phyloP scores from a whole-genome alignment of 2,329 filamentous ascomycete genomes.

The Albophoma yamanashiensis region DNA sequence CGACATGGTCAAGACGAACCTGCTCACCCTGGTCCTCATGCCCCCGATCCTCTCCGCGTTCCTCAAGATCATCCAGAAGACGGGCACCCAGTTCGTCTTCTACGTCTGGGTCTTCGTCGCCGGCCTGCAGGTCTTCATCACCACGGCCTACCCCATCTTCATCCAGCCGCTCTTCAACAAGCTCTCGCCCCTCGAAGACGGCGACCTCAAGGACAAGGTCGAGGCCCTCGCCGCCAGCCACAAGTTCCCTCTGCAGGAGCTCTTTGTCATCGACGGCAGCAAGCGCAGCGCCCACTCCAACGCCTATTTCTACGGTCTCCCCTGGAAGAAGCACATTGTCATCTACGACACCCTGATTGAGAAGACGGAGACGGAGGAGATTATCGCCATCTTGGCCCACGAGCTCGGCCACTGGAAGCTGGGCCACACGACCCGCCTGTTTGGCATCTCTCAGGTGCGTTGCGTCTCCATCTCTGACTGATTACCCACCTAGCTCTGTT shows the following conservation, averaged over 20 bases:
- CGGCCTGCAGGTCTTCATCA: conserved; percentile 82
- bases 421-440: conserved; percentile 85
- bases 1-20: conserved; percentile 85
- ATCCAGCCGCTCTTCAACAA: conserved; percentile 98
- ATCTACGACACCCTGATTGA: conserved; percentile 97
- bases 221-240: conserved; percentile 75
- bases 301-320: conserved; percentile 91
- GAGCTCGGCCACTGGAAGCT: conserved; percentile 97
- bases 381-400: conserved; percentile 88
- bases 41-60: conserved; percentile 86
- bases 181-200: conserved; percentile 80
- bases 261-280: conserved; percentile 90
- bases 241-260: conserved; percentile 82
- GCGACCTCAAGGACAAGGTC: conserved; percentile 77
- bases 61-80: conserved; percentile 87
- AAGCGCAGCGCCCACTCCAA: conserved; percentile 83
- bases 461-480: neutral
- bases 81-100: conserved; percentile 92
- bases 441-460: conserved; percentile 65
- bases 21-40: conserved; percentile 68
- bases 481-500: neutral
- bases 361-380: conserved; percentile 84
- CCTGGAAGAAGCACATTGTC: conserved; percentile 99
- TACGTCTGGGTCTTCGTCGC: conserved; percentile 94
- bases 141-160: conserved; percentile 89